Conservation (phyloP, 2,329 filamentous ascomycete genomes). For the Pseudopyricularia javanii region DNA sequence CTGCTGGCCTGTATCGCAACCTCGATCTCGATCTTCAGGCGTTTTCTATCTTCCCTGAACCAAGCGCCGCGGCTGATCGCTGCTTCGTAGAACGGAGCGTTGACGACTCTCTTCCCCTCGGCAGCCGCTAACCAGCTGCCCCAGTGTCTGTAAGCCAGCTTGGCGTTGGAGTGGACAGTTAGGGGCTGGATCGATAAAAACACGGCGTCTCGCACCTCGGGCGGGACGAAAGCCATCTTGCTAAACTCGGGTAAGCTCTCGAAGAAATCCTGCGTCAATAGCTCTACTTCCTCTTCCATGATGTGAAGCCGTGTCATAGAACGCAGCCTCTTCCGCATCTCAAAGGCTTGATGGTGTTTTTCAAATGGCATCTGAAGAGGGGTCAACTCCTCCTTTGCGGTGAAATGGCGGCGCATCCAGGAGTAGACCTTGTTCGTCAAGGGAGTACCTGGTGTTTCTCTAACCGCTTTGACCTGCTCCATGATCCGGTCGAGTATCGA, state of each 20-base stretch:
- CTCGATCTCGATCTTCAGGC: not conserved
- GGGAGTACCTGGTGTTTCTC: not conserved
- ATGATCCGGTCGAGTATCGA: not conserved
- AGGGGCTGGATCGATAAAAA: not conserved
- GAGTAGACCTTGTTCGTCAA: not conserved
- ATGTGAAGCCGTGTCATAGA: not conserved
- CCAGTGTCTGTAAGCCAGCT: not conserved
- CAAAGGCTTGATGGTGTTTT: not conserved
- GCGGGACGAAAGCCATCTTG: not conserved
- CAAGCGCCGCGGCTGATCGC: not conserved
- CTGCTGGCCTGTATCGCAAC: not conserved
- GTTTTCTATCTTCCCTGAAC: not conserved
- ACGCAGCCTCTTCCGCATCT: not conserved
- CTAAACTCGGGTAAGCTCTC: not conserved
- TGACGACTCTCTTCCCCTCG: not conserved
- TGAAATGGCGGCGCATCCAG: not conserved
- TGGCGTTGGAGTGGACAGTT: not conserved
- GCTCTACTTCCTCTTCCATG: not conserved
- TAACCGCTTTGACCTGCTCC: not conserved
- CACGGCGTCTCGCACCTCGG: not conserved
- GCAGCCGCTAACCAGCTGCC: not conserved
- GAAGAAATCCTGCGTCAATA: not conserved
- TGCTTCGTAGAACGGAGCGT: not conserved
- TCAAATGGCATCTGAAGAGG: not conserved
- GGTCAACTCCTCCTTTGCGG: not conserved